Evolutionary conservation across 768 basidiomycete species (phyloP).

Genomic region (Mycena leptocephala): DNA sequence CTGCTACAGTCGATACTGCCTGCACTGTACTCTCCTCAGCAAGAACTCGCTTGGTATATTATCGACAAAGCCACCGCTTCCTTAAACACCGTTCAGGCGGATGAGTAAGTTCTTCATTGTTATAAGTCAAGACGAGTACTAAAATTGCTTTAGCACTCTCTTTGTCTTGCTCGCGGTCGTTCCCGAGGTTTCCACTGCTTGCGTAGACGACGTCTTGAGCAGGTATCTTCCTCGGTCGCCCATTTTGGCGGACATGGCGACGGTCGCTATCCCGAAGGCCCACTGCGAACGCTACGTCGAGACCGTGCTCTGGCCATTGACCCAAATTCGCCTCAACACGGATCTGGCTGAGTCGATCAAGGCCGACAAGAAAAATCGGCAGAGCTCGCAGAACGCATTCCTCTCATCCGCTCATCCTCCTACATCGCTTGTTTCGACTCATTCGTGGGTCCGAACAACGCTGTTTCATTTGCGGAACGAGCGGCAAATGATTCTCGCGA

Average conservation of each 20-base stretch:
- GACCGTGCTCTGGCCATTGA: no score
- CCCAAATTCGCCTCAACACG: no score
- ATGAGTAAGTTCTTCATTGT: no score
- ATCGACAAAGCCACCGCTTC: no score
- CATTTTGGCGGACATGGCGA: conserved; percentile 35
- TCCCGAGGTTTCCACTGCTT: conserved; percentile 19
- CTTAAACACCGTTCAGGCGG: no score
- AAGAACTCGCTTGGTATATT: conserved; percentile 34
- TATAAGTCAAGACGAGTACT: conserved; percentile 19
- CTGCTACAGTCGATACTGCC: conserved; percentile 37
- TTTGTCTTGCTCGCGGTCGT: conserved; percentile 34
- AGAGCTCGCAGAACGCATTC: no score
- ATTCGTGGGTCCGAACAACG: conserved; percentile 26
- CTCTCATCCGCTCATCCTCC: no score
- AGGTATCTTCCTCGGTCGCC: conserved; percentile 23
- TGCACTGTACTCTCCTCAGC: conserved; percentile 27
- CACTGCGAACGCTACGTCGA: conserved; percentile 35
- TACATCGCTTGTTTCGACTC: conserved; percentile 25
- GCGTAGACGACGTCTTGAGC: conserved; percentile 26
- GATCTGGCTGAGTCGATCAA: no score
- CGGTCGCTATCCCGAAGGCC: conserved; percentile 28
- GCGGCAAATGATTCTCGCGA: conserved; percentile 20
- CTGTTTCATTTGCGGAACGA: conserved; percentile 26
- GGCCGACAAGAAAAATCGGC: no score
- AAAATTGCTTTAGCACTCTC: conserved; percentile 24